phyloP scores from a whole-genome alignment of 371 early-diverging fungal species.

The Mortierella sp. region DNA sequence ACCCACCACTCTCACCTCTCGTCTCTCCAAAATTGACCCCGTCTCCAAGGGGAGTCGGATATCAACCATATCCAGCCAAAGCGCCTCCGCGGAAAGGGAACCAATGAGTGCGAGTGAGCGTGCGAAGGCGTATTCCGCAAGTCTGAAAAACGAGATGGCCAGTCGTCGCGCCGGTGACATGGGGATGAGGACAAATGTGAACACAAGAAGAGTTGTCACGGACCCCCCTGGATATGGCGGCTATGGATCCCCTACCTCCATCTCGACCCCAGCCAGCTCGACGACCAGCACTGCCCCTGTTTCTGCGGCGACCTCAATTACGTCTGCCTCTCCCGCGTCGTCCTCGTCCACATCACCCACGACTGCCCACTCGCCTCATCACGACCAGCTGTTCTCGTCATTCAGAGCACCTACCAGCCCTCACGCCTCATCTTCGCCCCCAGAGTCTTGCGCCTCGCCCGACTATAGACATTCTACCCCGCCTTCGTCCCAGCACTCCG shows the following conservation, averaged over 20 bases:
- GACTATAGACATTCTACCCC: conserved; percentile 42
- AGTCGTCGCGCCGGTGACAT: conserved; percentile 35
- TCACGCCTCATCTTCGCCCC: conserved; percentile 34
- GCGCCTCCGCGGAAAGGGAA: conserved; percentile 17
- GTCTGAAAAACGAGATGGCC: conserved; percentile 47
- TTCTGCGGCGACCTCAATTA: conserved; percentile 47
- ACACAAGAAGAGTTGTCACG: conserved; percentile 24
- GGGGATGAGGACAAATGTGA: conserved; percentile 8
- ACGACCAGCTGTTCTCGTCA: conserved; percentile 36
- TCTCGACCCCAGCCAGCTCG: conserved; percentile 27
- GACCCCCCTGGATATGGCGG: conserved; percentile 26
- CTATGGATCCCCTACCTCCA: conserved; percentile 14
- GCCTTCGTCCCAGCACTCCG: conserved; percentile 28
- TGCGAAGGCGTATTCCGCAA: conserved; percentile 50
- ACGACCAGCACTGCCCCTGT: conserved; percentile 28
- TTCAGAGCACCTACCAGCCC: conserved; percentile 39
- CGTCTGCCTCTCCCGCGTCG: conserved; percentile 39
- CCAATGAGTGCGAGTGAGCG: conserved; percentile 55
- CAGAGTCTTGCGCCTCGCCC: conserved; percentile 41
- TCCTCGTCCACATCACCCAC: conserved; percentile 48
- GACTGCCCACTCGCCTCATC: conserved; percentile 30
- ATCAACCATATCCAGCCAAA: conserved; percentile 24
- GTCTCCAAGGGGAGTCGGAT: conserved; percentile 28
- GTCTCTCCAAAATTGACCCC: conserved; percentile 39
- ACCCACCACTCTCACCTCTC: conserved; percentile 15